A percentile compares a stretch with the other conserved stretches of the same genome.
These are phyloP conservation scores for Lactifluus subvellereus DNA, from an alignment of 768 basidiomycete genomes.

Conservation along the genomic window DNA sequence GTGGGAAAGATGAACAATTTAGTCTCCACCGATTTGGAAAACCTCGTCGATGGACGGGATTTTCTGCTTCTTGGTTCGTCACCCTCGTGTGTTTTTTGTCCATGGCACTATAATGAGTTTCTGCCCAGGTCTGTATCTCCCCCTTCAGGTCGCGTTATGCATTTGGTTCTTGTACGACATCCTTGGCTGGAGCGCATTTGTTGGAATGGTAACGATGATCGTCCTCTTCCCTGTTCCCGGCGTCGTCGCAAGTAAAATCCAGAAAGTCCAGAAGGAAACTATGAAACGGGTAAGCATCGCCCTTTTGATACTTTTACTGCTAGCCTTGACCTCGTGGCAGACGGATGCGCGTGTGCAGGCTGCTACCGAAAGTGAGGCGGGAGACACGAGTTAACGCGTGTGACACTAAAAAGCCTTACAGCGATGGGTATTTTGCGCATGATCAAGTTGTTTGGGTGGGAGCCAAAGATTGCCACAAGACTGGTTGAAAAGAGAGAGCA, in stretches of 20 bases:
- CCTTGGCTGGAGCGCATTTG: slow-evolving; percentile 47
- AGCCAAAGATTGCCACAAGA: slow-evolving; percentile 40
- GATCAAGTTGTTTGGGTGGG: slow-evolving; percentile 62
- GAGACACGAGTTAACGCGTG: not conserved
- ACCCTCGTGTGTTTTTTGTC: not conserved
- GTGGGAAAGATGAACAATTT: slow-evolving; percentile 76
- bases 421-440: slow-evolving; percentile 39
- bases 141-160: slow-evolving; percentile 38
- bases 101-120: not conserved
- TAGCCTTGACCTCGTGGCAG: slow-evolving; percentile 24
- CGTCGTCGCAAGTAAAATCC: slow-evolving; percentile 34
- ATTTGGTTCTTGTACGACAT: slow-evolving; percentile 40
- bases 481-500: slow-evolving; percentile 34
- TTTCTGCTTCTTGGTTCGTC: slow-evolving; percentile 22
- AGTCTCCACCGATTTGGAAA: slow-evolving; percentile 55
- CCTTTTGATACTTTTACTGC: not conserved
- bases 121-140: slow-evolving; percentile 32
- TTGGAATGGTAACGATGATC: slow-evolving; percentile 39
- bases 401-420: slow-evolving; percentile 18
- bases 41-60: slow-evolving; percentile 29
- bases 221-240: slow-evolving; percentile 41
- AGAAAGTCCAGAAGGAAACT: slow-evolving; percentile 34
- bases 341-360: slow-evolving; percentile 44
- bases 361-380: slow-evolving; percentile 37
- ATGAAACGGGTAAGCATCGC: slow-evolving; percentile 35